phyloP scores from a whole-genome alignment of 2,329 filamentous ascomycete genomes.

The Stromatinia cepivora region DNA sequence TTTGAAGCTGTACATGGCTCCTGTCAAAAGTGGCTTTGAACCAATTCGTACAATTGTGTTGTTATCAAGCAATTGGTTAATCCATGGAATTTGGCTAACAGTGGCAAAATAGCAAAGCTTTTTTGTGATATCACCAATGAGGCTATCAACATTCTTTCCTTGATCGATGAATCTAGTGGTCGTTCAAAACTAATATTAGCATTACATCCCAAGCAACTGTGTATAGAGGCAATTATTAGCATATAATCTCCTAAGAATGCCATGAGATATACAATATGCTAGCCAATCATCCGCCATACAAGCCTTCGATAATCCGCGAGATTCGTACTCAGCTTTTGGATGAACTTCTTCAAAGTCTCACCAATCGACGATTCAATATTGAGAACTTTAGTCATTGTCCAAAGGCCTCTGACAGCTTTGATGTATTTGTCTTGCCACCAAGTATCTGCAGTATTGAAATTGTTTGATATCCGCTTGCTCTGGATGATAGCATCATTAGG shows the following conservation, averaged over 20 bases:
- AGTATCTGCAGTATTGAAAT: not conserved
- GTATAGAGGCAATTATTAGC: not conserved
- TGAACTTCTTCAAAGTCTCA: not conserved
- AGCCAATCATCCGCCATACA: slow-evolving; percentile 16
- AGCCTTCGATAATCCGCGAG: not conserved
- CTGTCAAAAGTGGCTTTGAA: not conserved
- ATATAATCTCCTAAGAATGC: not conserved
- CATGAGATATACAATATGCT: not conserved
- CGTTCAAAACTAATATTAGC: slow-evolving; percentile 10
- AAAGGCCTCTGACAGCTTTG: slow-evolving; percentile 5
- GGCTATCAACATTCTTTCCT: slow-evolving; percentile 2
- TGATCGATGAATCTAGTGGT: slow-evolving; percentile 13
- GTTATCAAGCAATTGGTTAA: slow-evolving; percentile 9
- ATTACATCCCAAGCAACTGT: slow-evolving; percentile 10
- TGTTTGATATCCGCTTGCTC: not conserved
- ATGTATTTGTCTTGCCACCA: slow-evolving; percentile 8
- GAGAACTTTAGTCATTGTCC: slow-evolving; percentile 9
- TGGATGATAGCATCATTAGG: not conserved
- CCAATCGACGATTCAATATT: not conserved
- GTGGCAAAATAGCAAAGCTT: slow-evolving; percentile 10
- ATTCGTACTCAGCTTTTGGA: not conserved
- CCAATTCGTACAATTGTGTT: not conserved
- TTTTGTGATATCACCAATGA: not conserved
- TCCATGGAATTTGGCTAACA: slow-evolving; percentile 17
- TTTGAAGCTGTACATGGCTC: not conserved